phyloP scores from a whole-genome alignment of 1,284 basidiomycete genomes.

The Gastroboletus turbinatus region DNA sequence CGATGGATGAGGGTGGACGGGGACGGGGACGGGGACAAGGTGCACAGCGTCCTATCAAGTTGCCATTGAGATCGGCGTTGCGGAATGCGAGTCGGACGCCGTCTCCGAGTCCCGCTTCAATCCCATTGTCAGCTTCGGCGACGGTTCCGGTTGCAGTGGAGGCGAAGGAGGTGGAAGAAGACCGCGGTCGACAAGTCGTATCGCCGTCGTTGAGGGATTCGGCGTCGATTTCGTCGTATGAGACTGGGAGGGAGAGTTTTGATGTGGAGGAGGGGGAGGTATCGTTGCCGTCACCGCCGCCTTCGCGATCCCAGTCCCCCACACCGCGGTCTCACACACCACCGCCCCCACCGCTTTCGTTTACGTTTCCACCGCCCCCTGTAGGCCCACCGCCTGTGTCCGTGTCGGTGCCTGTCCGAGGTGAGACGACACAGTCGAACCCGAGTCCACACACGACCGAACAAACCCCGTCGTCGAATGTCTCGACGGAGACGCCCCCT shows the following conservation, averaged over 20 bases:
- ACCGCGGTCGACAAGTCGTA: background rate
- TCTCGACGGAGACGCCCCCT: conserved; percentile 26
- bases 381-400: conserved; percentile 7
- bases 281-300: conserved; percentile 6
- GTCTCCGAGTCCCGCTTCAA: conserved; percentile 20
- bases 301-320: background rate
- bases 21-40: background rate
- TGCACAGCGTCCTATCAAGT: conserved; percentile 32
- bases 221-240: conserved; percentile 52
- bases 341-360: background rate
- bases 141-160: background rate
- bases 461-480: conserved; percentile 15
- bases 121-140: background rate
- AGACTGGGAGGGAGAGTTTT: conserved; percentile 54
- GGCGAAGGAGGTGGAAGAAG: background rate
- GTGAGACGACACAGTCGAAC: background rate
- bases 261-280: conserved; percentile 30
- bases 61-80: conserved; percentile 64
- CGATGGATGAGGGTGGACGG: background rate
- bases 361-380: conserved; percentile 29
- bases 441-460: background rate
- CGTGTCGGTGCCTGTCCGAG: background rate
- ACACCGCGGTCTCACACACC: background rate
- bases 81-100: conserved; percentile 49
- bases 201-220: conserved; percentile 15